Evolutionary conservation across 2,329 filamentous ascomycete species (phyloP), one percentile per base, ranked within the genome.

Genomic region (Phaeosphaeriaceae sp.): DNA sequence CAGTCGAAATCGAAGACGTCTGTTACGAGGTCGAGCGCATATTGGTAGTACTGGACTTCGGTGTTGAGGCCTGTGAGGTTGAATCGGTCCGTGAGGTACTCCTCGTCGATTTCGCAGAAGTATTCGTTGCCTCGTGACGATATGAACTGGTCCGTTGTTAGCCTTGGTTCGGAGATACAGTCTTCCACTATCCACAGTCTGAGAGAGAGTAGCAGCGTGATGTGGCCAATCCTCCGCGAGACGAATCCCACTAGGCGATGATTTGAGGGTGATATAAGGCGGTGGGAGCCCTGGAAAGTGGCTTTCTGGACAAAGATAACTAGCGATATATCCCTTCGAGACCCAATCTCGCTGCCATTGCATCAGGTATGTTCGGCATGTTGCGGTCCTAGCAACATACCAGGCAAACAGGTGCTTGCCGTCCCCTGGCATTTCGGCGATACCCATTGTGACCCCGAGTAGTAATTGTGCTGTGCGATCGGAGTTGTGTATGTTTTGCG

Each of bases 71-170:
- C 95, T 0, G 95, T 99, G 61, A 99, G 84, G 81, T 99, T 99
- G 86, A 99, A 99, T 51, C 95, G 89, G 78, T 99, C 95, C 51
- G 93, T 98, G 48, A 99, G 86, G 79, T 99, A 99, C 73, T 99
- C 95, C 78, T 99, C 95, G 79, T 99, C 95, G 72, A 99, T 98
- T 77, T 99, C 95, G 86, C 95, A 99, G 74, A 98, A 99, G 81
- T 99, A 99, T 78, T 99, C 95, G 80, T 99, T 98, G 66, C 95
- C 95, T 55, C 95, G 88, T 6, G 93, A 97, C 4, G 94, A 97
- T 72, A 98, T 97, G 79, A 99, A 99, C 95, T 99, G 58, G 3
- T 19, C 4, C 10, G 17, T 19, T 27, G 54, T 71, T 33, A 71
- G 66, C 49, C 13, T n/a, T 44, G 17, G 17, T 13, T n/a, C 5